Base-by-base conservation (phyloP, 768 basidiomycete species). In the Trametes cingulata region DNA sequence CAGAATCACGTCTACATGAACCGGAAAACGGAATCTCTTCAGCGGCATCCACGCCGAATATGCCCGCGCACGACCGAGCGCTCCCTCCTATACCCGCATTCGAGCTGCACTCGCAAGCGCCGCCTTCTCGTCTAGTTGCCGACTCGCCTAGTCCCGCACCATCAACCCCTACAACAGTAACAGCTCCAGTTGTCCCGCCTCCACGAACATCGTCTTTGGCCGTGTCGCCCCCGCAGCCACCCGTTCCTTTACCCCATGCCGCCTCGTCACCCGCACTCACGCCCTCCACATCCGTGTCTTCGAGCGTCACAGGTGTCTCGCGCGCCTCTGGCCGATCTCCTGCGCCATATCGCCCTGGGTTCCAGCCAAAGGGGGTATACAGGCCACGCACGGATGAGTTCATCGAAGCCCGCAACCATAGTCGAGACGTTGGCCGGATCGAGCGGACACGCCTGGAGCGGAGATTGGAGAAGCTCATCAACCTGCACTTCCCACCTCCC, bases 281-380 rank as follows among this genome's bases (percentile, higher is more conserved):
- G 27, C 64, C 67, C 15, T 50, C 66, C 7, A 52, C 43, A 8
- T 48, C 68, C 0, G 61, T 67, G 9, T 46, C 65, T 0, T 70
- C 61, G 13, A 48, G 52, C 12, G 50, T 56, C 4, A 39, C 73
- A 14, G 63, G 61, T 3, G 62, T 68, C 1, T 64, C 71, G 7
- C 67, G 42, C 19, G 63, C 67, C 1, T 59, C 67, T 2, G 60
- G 56, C 7, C 73, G 68, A 33, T 57, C 67, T 3, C 45, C 60
- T 5, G 85, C 87, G 0, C 90, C 88, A 1, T 98, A 98, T 71
- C 86, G 88, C 46, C 86, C 92, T 2, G 93, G 94, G 1, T 99
- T 98, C 71, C 96, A 99, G 71, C 96, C 96, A 6, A 89, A 82
- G 67, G 95, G 95, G 5, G 84, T 94, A 5, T 88, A 85, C 70